A percentile compares a stretch with the other conserved stretches of the same genome.
Evolutionary conservation across 2,329 filamentous ascomycete genomes (phyloP).

Genomic region (Hirsutella rhossiliensis): DNA sequence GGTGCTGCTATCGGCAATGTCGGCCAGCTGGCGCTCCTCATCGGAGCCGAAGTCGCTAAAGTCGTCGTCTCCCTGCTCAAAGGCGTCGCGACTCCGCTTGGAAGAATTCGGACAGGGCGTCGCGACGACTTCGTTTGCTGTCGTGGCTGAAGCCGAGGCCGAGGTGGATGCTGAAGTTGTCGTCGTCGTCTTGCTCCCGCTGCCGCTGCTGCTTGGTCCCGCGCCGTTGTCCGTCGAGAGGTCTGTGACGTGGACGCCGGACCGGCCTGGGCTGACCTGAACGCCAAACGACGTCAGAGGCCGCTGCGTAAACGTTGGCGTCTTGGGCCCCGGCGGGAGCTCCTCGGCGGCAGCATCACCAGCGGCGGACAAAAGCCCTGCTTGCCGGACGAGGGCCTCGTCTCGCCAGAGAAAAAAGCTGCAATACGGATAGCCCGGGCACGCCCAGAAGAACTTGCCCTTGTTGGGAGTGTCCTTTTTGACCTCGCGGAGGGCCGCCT

Average conservation of each 20-base stretch:
- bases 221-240: neutral
- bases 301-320: constrained; percentile 16
- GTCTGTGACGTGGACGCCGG: neutral
- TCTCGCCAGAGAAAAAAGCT: constrained; percentile 34
- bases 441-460: constrained; percentile 30
- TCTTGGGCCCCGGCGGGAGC: constrained; percentile 8
- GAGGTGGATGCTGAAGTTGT: neutral
- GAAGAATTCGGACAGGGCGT: constrained; percentile 3
- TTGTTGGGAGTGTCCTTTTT: constrained; percentile 25
- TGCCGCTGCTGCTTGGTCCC: neutral
- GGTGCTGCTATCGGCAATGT: constrained; percentile 22
- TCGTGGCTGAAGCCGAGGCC: neutral
- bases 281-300: constrained; percentile 17
- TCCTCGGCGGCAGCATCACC: neutral
- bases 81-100: constrained; percentile 18
- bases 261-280: constrained; percentile 10
- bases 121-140: neutral
- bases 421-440: constrained; percentile 22
- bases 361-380: constrained; percentile 6
- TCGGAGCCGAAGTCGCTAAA: constrained; percentile 24
- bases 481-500: constrained; percentile 22
- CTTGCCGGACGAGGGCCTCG: constrained; percentile 19
- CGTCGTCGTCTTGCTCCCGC: neutral
- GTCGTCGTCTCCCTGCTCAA: constrained; percentile 9
- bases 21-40: constrained; percentile 24